Evolutionary conservation across 768 basidiomycete genomes (phyloP).

Genomic region (Crucibulum laeve): DNA sequence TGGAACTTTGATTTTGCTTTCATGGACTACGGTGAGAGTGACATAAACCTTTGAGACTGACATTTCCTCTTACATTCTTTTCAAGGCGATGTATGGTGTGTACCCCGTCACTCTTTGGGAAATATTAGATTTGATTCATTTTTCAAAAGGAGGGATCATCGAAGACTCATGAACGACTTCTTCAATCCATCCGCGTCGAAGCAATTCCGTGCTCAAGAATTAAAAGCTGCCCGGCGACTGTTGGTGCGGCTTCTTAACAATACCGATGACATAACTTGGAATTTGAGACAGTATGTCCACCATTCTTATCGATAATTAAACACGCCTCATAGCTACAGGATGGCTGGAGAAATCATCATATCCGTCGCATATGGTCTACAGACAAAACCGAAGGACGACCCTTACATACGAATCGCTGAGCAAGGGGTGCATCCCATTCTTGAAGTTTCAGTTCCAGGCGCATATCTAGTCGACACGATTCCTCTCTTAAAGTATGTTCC

Average conservation of each 20-base stretch:
- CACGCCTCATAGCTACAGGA: conserved; percentile 22
- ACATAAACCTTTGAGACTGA: too few relatives aligned
- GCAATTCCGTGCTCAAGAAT: conserved; percentile 21
- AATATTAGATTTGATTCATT: not conserved
- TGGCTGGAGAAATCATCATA: conserved; percentile 26
- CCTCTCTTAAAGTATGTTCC: conserved; percentile 30
- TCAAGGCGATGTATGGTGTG: conserved; percentile 10
- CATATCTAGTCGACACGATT: conserved; percentile 15
- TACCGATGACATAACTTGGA: conserved; percentile 25
- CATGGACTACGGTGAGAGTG: conserved; percentile 7
- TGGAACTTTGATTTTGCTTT: not conserved
- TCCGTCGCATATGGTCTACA: conserved; percentile 30
- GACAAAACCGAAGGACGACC: conserved; percentile 23
- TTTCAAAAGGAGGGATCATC: conserved; percentile 8
- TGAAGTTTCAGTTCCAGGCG: conserved; percentile 20
- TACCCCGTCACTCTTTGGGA: not conserved
- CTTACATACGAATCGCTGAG: conserved; percentile 22
- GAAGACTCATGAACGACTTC: conserved; percentile 12
- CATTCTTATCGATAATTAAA: not conserved
- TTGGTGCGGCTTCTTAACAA: conserved; percentile 25
- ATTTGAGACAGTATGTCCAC: conserved; percentile 28
- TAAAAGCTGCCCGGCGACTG: conserved; percentile 22
- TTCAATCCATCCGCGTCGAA: conserved; percentile 11
- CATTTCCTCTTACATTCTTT: too few relatives aligned
- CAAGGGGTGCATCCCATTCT: conserved; percentile 13